Evolutionary conservation across 2,329 filamentous ascomycete genomes (phyloP).

Genomic region (Rhinocladiella similis): DNA sequence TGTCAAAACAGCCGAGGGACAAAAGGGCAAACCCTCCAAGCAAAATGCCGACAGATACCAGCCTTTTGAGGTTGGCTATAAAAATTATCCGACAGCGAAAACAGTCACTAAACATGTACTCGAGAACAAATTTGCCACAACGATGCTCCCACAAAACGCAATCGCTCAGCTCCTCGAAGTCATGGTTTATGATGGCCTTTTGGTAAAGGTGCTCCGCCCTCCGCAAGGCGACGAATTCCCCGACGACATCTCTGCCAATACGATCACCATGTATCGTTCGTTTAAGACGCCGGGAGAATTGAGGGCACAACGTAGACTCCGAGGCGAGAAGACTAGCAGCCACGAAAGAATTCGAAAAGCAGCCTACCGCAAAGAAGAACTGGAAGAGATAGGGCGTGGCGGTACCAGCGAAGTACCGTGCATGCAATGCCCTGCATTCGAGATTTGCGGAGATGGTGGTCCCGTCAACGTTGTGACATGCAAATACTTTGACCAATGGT

Average conservation of each 20-base stretch:
- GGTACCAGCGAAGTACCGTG: conserved; percentile 88
- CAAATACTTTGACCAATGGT: conserved; percentile 87
- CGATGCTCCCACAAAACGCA: conserved; percentile 59
- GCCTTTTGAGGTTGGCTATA: conserved; percentile 65
- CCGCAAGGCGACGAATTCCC: conserved; percentile 18
- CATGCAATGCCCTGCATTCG: conserved; percentile 88
- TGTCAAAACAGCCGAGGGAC: conserved; percentile 16
- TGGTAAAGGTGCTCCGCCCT: conserved; percentile 55
- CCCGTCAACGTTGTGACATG: conserved; percentile 88
- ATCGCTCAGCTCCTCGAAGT: conserved; percentile 85
- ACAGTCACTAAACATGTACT: conserved; percentile 77
- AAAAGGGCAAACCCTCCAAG: conserved; percentile 33
- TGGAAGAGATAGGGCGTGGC: conserved; percentile 56
- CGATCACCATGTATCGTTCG: conserved; percentile 44
- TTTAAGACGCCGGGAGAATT: conserved; percentile 42
- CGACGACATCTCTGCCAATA: conserved; percentile 16
- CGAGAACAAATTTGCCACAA: conserved; percentile 66
- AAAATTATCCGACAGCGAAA: conserved; percentile 75
- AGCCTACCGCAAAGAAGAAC: conserved; percentile 31
- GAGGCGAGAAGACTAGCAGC: conserved; percentile 26
- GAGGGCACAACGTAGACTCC: conserved; percentile 21
- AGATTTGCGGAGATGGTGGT: conserved; percentile 86
- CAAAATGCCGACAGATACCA: conserved; percentile 38
- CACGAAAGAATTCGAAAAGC: conserved; percentile 28
- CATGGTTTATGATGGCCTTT: conserved; percentile 80